A percentile compares a stretch with the other conserved stretches of the same genome.
These are phyloP conservation scores for Leccinum pallidistipes DNA, from an alignment of 1,284 basidiomycete genomes.

Conservation along the genomic window DNA sequence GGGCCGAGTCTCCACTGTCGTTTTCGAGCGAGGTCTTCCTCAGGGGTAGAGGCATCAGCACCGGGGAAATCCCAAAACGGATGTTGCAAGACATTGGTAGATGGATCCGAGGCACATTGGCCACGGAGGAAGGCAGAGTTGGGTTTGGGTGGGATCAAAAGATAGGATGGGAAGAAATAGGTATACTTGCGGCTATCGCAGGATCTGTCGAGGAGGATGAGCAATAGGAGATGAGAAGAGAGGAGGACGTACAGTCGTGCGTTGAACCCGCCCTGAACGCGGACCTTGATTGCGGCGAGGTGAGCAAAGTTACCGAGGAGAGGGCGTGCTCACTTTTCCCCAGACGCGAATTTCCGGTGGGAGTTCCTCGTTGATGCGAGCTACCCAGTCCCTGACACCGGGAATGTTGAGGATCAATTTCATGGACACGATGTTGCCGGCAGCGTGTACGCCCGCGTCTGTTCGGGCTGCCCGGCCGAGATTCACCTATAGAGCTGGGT, in stretches of 20 bases:
- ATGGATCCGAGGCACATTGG: constrained; percentile 6
- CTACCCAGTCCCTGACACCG: constrained; percentile 68
- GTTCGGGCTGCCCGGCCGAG: constrained; percentile 92
- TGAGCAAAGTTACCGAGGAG: neutral
- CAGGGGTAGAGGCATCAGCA: constrained; percentile 39
- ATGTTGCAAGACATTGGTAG: constrained; percentile 28
- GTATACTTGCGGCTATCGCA: constrained; percentile 97
- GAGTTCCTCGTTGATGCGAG: constrained; percentile 83
- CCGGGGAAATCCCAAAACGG: constrained; percentile 50
- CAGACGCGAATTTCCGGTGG: constrained; percentile 93
- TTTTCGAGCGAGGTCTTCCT: constrained; percentile 63
- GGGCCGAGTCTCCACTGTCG: constrained; percentile 64
- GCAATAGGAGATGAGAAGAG: neutral
- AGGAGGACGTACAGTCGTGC: constrained; percentile 69
- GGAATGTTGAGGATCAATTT: constrained; percentile 86
- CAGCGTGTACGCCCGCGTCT: constrained; percentile 97
- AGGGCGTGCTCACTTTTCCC: constrained; percentile 63
- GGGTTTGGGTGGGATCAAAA: constrained; percentile 90
- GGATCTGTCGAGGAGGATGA: constrained; percentile 46
- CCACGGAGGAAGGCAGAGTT: constrained; percentile 57
- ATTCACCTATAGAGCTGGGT: constrained; percentile 56
- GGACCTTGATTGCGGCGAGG: constrained; percentile 40
- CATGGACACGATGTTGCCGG: constrained; percentile 90
- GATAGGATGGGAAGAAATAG: constrained; percentile 94
- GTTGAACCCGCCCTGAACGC: constrained; percentile 92